Conservation (phyloP, 306 rosid species). For the Chamaecrista fasciculata region DNA sequence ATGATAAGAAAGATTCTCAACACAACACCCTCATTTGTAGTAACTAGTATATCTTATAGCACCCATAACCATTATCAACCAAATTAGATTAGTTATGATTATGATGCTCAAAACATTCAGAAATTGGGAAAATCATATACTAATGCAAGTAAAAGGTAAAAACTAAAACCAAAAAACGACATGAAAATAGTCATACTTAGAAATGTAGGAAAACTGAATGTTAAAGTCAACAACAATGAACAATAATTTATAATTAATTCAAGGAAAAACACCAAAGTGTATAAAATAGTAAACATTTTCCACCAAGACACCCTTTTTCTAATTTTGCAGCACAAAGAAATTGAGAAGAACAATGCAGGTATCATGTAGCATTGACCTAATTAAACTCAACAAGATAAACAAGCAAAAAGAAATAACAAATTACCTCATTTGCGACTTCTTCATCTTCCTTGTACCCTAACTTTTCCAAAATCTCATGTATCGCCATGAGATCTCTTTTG, state of each 20-base stretch:
- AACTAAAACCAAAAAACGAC: no score
- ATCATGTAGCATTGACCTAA: not conserved
- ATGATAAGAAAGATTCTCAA: not conserved
- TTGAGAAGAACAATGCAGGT: not conserved
- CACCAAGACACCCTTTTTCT: not conserved
- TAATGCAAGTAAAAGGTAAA: no score
- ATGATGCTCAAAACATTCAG: not conserved
- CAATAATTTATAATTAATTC: not conserved
- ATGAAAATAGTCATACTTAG: no score
- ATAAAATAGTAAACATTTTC: not conserved
- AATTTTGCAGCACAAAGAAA: not conserved
- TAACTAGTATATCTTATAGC: not conserved
- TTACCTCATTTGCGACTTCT: conserved; percentile 66
- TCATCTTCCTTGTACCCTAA: conserved; percentile 68
- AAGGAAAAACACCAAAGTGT: conserved; percentile 16
- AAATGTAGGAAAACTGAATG: no score
- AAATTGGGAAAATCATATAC: not conserved
- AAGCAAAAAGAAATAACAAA: not conserved
- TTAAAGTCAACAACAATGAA: no score
- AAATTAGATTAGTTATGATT: not conserved
- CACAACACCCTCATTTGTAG: not conserved
- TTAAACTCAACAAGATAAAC: not conserved
- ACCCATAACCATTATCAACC: not conserved
- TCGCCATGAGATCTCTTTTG: conserved; percentile 66
- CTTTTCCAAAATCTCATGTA: conserved; percentile 57